Conservation (phyloP, 441 rosid genomes). For the Capsella rubella region DNA sequence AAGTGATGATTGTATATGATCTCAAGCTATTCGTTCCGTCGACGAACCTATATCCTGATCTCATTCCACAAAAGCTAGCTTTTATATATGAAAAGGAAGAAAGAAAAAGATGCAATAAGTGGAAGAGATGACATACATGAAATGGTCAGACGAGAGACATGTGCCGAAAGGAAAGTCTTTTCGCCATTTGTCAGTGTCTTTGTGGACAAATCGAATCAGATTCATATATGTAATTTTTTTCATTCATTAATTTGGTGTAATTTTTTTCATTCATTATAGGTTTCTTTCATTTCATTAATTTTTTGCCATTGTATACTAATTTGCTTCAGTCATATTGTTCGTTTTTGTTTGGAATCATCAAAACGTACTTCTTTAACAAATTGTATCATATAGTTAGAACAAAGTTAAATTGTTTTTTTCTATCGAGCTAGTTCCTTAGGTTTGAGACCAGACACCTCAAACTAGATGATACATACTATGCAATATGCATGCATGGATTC, state of each 20-base stretch:
- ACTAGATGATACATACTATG: too few species aligned
- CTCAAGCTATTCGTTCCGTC: neutral
- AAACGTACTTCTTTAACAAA: too few species aligned
- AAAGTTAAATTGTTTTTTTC: too few species aligned
- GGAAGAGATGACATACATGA: conserved; percentile 31
- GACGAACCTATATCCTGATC: neutral
- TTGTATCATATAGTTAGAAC: too few species aligned
- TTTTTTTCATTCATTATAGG: neutral
- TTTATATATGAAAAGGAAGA: neutral
- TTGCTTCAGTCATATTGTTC: too few species aligned
- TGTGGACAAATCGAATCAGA: conserved; percentile 38
- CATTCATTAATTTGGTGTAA: neutral
- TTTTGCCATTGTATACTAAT: too few species aligned
- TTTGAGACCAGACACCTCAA: too few species aligned
- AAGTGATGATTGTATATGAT: neutral
- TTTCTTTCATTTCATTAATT: too few species aligned
- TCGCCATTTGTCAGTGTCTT: conserved; percentile 47
- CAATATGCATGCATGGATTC: too few species aligned
- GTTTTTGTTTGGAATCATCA: too few species aligned
- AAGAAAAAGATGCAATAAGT: conserved; percentile 17
- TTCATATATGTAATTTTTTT: conserved; percentile 10
- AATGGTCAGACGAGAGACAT: conserved; percentile 35
- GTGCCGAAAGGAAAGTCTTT: conserved; percentile 33
- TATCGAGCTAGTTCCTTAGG: too few species aligned
- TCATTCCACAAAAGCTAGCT: neutral